Percentiles rank a stretch among this genome's conserved stretches.
phyloP scores from a whole-genome alignment of 2,329 filamentous ascomycete genomes.

The Aspergillus felis region DNA sequence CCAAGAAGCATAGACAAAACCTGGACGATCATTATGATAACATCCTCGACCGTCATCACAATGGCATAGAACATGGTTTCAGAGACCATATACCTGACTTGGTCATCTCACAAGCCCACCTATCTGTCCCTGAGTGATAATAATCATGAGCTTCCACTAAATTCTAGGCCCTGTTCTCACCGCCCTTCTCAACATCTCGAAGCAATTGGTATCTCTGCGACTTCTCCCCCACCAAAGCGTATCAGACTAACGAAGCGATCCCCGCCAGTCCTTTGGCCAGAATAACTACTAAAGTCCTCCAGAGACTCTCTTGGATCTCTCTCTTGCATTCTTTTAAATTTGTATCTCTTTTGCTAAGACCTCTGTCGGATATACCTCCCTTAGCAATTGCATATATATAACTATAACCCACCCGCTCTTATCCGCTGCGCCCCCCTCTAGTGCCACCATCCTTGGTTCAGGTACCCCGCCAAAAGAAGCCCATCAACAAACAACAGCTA shows the following conservation, averaged over 20 bases:
- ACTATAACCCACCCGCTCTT: background rate
- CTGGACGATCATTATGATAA: background rate
- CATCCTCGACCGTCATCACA: background rate
- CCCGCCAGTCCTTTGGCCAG: background rate
- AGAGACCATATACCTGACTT: background rate
- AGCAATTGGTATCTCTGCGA: slow-evolving; percentile 2
- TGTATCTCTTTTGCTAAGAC: background rate
- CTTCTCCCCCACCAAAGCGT: background rate
- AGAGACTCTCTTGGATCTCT: background rate
- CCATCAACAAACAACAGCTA: slow-evolving; percentile 6
- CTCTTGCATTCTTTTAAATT: background rate
- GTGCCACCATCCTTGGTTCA: background rate
- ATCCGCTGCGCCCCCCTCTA: background rate
- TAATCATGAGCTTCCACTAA: slow-evolving; percentile 4
- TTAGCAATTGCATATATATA: background rate
- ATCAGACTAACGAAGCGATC: background rate
- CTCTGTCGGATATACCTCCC: background rate
- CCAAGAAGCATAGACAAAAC: background rate
- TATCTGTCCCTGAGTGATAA: background rate
- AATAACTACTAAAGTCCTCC: background rate
- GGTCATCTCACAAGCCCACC: too few species aligned
- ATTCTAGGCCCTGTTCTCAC: background rate
- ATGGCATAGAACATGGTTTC: background rate
- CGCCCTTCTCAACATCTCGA: slow-evolving; percentile 1
- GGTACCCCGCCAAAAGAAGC: slow-evolving; percentile 14